phyloP scores from a whole-genome alignment of 1,284 basidiomycete species.

The Laetiporus sulphureus region DNA sequence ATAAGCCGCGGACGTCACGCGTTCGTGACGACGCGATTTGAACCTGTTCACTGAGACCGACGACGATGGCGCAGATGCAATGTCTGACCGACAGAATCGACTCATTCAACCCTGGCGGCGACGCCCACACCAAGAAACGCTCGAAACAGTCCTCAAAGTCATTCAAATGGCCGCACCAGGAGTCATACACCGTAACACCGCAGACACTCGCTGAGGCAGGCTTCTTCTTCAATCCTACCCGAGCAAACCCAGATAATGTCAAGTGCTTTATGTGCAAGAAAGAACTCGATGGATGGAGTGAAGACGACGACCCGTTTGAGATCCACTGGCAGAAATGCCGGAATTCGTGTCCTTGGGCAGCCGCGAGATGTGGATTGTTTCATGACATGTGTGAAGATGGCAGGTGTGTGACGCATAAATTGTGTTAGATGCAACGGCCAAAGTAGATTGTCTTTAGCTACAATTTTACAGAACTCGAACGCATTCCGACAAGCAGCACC shows the following conservation, averaged over 20 bases:
- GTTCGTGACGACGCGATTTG: too few relatives aligned
- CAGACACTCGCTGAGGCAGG: constrained; percentile 72
- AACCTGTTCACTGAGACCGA: constrained; percentile 4
- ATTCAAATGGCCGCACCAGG: constrained; percentile 66
- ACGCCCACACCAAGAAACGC: constrained; percentile 42
- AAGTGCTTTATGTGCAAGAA: constrained; percentile 75
- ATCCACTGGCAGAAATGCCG: constrained; percentile 67
- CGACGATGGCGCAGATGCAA: constrained; percentile 43
- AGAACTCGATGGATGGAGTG: constrained; percentile 73
- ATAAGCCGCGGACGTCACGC: too few relatives aligned
- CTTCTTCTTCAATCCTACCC: constrained; percentile 69
- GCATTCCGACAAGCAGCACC: constrained; percentile 55
- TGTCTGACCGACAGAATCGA: constrained; percentile 46
- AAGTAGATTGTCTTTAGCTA: too few relatives aligned
- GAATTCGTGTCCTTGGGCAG: constrained; percentile 68
- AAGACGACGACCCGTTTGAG: constrained; percentile 72
- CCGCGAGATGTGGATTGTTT: constrained; percentile 59
- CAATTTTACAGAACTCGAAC: too few relatives aligned
- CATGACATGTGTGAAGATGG: constrained; percentile 49
- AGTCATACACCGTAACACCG: constrained; percentile 57
- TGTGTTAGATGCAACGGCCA: too few relatives aligned
- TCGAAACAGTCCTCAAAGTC: constrained; percentile 32
- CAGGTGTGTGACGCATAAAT: constrained; percentile 51
- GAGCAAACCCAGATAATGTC: constrained; percentile 59
- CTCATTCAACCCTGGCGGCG: constrained; percentile 54